These are phyloP conservation scores for Hortiboletus campestris DNA, from an alignment of 768 basidiomycete genomes.

Conservation along the genomic window DNA sequence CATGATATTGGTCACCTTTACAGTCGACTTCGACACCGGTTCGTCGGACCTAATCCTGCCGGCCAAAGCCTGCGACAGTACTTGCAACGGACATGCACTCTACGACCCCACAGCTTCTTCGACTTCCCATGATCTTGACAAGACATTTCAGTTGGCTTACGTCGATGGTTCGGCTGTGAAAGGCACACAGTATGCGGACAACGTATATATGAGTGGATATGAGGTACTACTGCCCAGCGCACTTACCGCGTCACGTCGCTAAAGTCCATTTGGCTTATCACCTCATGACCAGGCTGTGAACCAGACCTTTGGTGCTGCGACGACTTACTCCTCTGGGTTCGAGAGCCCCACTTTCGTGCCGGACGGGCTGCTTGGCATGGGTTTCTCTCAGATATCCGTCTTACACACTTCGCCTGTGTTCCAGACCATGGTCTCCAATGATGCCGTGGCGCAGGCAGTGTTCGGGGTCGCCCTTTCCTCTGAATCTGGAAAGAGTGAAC, in stretches of 20 bases:
- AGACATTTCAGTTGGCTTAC: slow-evolving; percentile 35
- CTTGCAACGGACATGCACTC: slow-evolving; percentile 32
- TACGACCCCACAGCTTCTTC: slow-evolving; percentile 32
- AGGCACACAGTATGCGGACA: slow-evolving; percentile 43
- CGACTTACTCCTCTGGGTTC: slow-evolving; percentile 35
- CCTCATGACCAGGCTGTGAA: slow-evolving; percentile 28
- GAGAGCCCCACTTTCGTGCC: slow-evolving; percentile 23
- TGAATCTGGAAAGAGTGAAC: slow-evolving; percentile 42
- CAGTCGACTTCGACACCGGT: slow-evolving; percentile 55
- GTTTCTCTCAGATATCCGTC: slow-evolving; percentile 38
- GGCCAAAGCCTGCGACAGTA: slow-evolving; percentile 21
- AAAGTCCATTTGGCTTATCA: not conserved
- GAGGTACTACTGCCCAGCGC: slow-evolving; percentile 24
- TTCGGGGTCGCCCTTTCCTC: slow-evolving; percentile 51
- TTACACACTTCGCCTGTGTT: slow-evolving; percentile 40
- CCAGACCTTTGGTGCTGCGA: slow-evolving; percentile 47
- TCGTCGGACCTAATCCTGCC: slow-evolving; percentile 51
- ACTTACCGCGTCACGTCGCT: slow-evolving; percentile 7
- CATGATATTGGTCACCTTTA: not conserved
- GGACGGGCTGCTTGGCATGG: slow-evolving; percentile 46
- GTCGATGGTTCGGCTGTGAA: slow-evolving; percentile 37
- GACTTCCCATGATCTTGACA: slow-evolving; percentile 28
- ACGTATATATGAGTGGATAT: slow-evolving; percentile 40
- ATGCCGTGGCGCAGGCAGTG: slow-evolving; percentile 31
- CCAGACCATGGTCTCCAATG: slow-evolving; percentile 43